These are phyloP conservation scores for Mycena alexandri DNA, from an alignment of 768 basidiomycete species.

Conservation along the genomic window DNA sequence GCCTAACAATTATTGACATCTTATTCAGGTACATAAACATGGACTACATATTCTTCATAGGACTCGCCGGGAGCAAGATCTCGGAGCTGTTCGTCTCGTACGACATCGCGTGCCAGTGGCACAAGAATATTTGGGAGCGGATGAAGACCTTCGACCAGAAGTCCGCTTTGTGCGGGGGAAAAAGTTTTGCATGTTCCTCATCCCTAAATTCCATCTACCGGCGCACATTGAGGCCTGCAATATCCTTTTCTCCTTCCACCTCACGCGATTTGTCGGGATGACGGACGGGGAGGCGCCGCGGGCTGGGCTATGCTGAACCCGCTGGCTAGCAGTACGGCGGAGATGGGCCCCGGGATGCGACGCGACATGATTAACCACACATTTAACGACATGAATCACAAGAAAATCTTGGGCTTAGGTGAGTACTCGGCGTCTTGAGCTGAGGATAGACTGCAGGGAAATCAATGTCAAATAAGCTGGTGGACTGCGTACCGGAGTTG, in stretches of 20 bases:
- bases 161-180: background rate
- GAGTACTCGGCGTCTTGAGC: background rate
- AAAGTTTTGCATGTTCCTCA: conserved; percentile 12
- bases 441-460: background rate
- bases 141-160: conserved; percentile 5
- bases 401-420: conserved; percentile 18
- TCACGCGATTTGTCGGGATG: conserved; percentile 37
- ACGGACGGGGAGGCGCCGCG: conserved; percentile 47
- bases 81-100: conserved; percentile 40
- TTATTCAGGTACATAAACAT: conserved; percentile 36
- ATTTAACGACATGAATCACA: conserved; percentile 34
- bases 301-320: conserved; percentile 46
- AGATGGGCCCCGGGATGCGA: conserved; percentile 47
- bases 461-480: background rate
- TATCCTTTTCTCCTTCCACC: conserved; percentile 46
- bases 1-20: no score
- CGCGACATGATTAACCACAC: conserved; percentile 48
- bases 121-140: conserved; percentile 36
- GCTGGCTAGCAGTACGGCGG: conserved; percentile 41
- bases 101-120: conserved; percentile 48
- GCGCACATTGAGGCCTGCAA: conserved; percentile 45
- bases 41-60: conserved; percentile 45
- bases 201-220: conserved; percentile 48
- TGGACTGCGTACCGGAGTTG: no score
- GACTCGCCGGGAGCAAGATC: conserved; percentile 27